Base-by-base conservation (phyloP, 805 yeast genomes). In the Kazachstania viticola region DNA sequence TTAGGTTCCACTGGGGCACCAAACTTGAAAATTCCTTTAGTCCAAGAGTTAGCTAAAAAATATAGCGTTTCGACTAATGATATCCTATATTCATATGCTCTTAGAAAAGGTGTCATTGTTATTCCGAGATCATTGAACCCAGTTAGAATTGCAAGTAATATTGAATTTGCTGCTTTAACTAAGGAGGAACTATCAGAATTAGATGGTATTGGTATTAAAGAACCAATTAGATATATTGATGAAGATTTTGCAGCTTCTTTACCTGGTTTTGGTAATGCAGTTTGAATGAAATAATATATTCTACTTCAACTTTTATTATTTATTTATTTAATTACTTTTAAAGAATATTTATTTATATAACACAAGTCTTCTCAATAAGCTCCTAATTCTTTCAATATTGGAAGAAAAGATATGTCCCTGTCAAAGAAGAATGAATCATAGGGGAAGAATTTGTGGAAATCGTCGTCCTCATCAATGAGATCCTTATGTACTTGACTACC, bases 91-190 rank as follows among this genome's bases (percentile, higher is more conserved):
- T 76, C 81, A 15, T 80, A 79, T 56, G 75, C 76, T 46, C 66
- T 78, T 16, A 60, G 68, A 38, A 64, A 71, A 25, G 85, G 81
- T 3, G 64, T 79, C 34, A 62, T 65, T 8, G 74, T 69, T 2
- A 56, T 81, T 29, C 84, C 91, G 28, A 72, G 87, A 58, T 76
- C 94, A 1, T 64, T 74, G 12, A 81, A 79, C 31, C 61, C 69
- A n/a, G 67, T 65, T 16, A 71, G 94, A 51, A 69, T 82, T 31
- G 49, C 53, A 17, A 42, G 57, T 14, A 64, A 65, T 46, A 47
- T 61, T 25, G 55, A 58, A 38, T 42, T 54, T 31, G 57, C 60
- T 23, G 56, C 62, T 13, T 54, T 73, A 24, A 48, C 62, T 19
- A 43, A 46, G 14, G 67, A 61, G 29, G 75, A 71, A 29, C 33